phyloP scores from a whole-genome alignment of 2,329 filamentous ascomycete genomes.

The Fusarium sp. region DNA sequence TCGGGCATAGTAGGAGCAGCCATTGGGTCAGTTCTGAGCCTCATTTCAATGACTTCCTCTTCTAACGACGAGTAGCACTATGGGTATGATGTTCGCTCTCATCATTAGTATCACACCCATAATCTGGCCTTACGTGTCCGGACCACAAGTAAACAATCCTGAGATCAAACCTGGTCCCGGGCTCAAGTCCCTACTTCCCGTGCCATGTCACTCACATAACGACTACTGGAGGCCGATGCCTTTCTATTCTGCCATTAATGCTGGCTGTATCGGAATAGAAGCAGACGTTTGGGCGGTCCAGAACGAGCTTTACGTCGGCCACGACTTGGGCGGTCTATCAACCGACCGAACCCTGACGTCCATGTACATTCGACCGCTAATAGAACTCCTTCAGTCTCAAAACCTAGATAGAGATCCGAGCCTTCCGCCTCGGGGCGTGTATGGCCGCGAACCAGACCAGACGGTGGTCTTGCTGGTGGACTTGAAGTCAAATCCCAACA shows the following conservation, averaged over 20 bases:
- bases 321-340: slow-evolving; percentile 67
- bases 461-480: slow-evolving; percentile 75
- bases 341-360: slow-evolving; percentile 67
- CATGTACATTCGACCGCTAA: slow-evolving; percentile 74
- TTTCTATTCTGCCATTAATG: slow-evolving; percentile 70
- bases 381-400: slow-evolving; percentile 68
- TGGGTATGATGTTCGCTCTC: slow-evolving; percentile 21
- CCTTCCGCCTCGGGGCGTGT: slow-evolving; percentile 63
- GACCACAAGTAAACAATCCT: background rate
- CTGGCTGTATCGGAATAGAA: slow-evolving; percentile 74
- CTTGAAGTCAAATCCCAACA: slow-evolving; percentile 66
- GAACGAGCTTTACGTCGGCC: slow-evolving; percentile 70
- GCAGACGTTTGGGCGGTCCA: slow-evolving; percentile 76
- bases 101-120: slow-evolving; percentile 27
- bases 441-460: slow-evolving; percentile 64
- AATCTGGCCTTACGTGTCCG: slow-evolving; percentile 14
- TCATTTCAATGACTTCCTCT: fast-evolving
- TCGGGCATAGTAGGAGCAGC: slow-evolving; percentile 30
- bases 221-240: slow-evolving; percentile 76
- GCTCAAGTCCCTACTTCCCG: slow-evolving; percentile 53
- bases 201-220: slow-evolving; percentile 76
- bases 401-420: slow-evolving; percentile 22
- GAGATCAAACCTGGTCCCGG: background rate
- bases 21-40: slow-evolving; percentile 6
- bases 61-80: slow-evolving; percentile 17